Base-by-base conservation (phyloP, 2,329 filamentous ascomycete species). In the Canariomyces notabilis region DNA sequence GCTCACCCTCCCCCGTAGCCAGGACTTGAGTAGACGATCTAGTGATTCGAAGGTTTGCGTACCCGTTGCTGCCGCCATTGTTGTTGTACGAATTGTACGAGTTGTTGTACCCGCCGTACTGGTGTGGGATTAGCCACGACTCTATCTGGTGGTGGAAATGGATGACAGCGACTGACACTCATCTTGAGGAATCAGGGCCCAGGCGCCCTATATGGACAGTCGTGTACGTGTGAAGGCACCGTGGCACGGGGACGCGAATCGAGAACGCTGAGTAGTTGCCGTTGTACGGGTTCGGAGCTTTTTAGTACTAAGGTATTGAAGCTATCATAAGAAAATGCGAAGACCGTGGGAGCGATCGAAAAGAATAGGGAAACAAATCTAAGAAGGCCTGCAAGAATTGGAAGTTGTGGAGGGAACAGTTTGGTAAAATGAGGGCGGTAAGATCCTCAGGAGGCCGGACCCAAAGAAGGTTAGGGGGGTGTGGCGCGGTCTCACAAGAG, bases 381-480 rank as follows among this genome's bases (percentile, higher is more conserved):
- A 29, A 18, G 15, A 14, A 37, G 19, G 38, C 33, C 41, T 19
- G 8, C 7, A 26, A 35, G 42, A 50, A 44, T 45, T 44, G 38
- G 35, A 18, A 45, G 44, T 35, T 39, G 26, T 35, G n/a, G 46
- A 37, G 37, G 41, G 41, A 21, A 34, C 19, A 35, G 33, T 19
- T 18, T 20, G 42, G 42, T 45, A 52, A 52, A n/a, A 48, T 45
- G 41, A 50, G 41, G 12, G 22, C 18, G 36, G 39, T 39, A 36
- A 47, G 50, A 50, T 51, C 47, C 51, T 56, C 54, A 58, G 56
- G 54, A 57, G 56, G 44, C 33, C 16, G 34, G 32, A 32, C 52
- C 52, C 33, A 53, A 57, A 50, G 40, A 26, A 52, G 54, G 37
- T 44, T 55, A 58, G 56, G 46, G 51, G 23, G 18, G 29, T 54